Conservation (phyloP, 768 basidiomycete genomes). For the Cystobasidium ongulense region DNA sequence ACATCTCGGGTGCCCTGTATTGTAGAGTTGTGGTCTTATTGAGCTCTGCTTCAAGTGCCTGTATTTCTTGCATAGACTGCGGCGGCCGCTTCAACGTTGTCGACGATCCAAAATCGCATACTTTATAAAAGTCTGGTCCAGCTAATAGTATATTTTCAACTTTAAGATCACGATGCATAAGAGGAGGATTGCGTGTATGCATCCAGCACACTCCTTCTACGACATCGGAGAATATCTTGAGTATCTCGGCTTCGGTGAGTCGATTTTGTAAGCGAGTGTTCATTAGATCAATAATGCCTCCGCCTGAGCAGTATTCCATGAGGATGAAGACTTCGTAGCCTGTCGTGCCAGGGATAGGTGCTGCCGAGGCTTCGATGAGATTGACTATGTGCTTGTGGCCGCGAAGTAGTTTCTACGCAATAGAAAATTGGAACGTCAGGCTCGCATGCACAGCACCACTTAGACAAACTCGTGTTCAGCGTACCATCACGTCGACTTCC, state of each 20-base stretch:
- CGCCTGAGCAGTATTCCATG: constrained; percentile 85
- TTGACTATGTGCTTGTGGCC: constrained; percentile 93
- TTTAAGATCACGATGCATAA: constrained; percentile 94
- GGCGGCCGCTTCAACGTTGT: constrained; percentile 65
- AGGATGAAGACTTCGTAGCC: constrained; percentile 92
- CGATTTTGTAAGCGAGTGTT: constrained; percentile 90
- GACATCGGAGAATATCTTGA: constrained; percentile 95
- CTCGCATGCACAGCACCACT: no score
- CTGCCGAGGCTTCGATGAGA: constrained; percentile 90
- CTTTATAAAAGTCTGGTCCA: constrained; percentile 72
- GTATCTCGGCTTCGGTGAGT: constrained; percentile 87
- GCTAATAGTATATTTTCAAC: constrained; percentile 97
- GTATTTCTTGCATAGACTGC: constrained; percentile 69
- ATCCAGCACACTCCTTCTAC: constrained; percentile 63
- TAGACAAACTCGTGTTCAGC: constrained; percentile 20
- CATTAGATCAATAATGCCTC: constrained; percentile 99
- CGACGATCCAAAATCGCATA: constrained; percentile 96
- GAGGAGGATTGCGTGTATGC: constrained; percentile 82
- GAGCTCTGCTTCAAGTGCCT: constrained; percentile 77
- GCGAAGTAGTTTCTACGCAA: constrained; percentile 66
- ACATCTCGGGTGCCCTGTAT: constrained; percentile 98
- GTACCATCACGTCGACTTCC: constrained; percentile 97
- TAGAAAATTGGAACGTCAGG: not conserved
- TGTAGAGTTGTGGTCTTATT: constrained; percentile 93
- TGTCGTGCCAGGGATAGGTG: constrained; percentile 56